Evolutionary conservation across 345 rosid species (phyloP).

Genomic region (Gossypium arboreum): DNA sequence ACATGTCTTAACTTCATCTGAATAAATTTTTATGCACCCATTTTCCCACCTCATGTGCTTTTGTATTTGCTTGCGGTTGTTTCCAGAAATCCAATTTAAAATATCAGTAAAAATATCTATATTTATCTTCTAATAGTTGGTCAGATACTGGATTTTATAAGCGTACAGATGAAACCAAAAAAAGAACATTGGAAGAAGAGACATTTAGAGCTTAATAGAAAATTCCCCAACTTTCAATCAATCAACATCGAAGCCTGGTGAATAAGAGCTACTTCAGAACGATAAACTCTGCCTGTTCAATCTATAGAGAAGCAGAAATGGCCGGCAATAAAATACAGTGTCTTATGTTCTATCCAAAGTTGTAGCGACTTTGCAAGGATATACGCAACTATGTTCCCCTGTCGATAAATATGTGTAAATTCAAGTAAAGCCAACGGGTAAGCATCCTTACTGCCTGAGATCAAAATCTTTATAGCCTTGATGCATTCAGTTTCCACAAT

Average conservation of each 20-base stretch:
- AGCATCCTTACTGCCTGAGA: too few species aligned
- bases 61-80: not conserved
- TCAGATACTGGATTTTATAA: not conserved
- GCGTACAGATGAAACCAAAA: not conserved
- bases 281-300: not conserved
- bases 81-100: not conserved
- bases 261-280: too few species aligned
- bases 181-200: not conserved
- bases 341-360: not conserved
- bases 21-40: not conserved
- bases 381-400: too few species aligned
- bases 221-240: too few species aligned
- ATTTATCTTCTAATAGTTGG: not conserved
- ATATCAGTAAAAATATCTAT: not conserved
- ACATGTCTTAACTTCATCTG: constrained; percentile 22
- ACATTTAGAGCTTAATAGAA: not conserved
- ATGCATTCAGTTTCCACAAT: too few species aligned
- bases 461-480: too few species aligned
- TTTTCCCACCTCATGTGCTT: not conserved
- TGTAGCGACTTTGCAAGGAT: not conserved
- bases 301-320: not conserved
- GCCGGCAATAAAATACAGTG: not conserved
- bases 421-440: too few species aligned
- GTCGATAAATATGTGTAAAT: too few species aligned
- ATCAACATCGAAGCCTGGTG: too few species aligned